A percentile compares a stretch with the other conserved stretches of the same genome.
Evolutionary conservation across 345 rosid genomes (phyloP).

Genomic region (Eutrema yunnanense): DNA sequence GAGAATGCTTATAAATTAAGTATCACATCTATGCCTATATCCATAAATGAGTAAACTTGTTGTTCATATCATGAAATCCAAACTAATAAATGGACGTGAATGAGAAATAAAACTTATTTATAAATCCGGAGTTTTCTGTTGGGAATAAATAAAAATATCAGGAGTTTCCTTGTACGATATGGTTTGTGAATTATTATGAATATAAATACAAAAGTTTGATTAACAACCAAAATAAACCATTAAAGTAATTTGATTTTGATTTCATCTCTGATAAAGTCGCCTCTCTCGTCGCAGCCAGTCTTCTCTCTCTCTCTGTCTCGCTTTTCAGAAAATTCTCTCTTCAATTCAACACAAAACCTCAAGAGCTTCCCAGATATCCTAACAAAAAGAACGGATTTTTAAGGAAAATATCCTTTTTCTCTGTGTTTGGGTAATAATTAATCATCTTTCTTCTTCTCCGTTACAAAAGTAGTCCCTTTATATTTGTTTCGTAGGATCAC

Average conservation of each 20-base stretch:
- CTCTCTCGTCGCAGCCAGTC: conserved; percentile 9
- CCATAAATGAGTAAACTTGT: background rate
- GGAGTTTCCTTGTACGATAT: conserved; percentile 26
- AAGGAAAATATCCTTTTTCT: background rate
- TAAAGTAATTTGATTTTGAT: conserved; percentile 3
- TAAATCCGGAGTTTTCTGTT: background rate
- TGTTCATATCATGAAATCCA: background rate
- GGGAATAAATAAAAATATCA: background rate
- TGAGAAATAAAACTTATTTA: background rate
- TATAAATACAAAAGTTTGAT: conserved; percentile 28
- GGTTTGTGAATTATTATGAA: conserved; percentile 19
- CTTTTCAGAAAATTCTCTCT: background rate
- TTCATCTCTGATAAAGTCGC: conserved; percentile 25
- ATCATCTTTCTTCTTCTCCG: background rate
- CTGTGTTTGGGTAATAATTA: background rate
- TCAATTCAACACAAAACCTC: background rate
- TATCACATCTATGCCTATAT: background rate
- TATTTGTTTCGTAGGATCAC: background rate
- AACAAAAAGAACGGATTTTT: background rate
- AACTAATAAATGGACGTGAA: background rate
- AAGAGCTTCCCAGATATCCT: background rate
- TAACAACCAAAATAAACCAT: conserved; percentile 28
- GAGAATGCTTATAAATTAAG: background rate
- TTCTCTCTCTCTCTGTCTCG: background rate
- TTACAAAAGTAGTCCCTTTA: background rate